These are phyloP conservation scores for Termitomyces sp. DNA, from an alignment of 768 basidiomycete species.

Conservation along the genomic window DNA sequence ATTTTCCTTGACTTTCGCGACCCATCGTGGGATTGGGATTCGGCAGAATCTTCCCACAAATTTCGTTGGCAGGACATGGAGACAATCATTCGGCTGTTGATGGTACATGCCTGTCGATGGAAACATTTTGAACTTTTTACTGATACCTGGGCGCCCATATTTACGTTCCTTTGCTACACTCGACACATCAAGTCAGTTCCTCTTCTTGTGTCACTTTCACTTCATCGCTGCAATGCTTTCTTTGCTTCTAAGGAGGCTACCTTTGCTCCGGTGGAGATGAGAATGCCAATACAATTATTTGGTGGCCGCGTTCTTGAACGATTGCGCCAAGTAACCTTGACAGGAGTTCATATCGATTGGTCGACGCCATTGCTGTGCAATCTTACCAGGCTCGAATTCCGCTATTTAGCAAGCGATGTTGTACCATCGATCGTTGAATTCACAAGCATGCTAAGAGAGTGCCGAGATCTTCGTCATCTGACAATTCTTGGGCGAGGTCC, in stretches of 20 bases:
- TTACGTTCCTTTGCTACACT: conserved; percentile 44
- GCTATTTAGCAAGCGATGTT: conserved; percentile 56
- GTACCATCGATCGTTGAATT: conserved; percentile 51
- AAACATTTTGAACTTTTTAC: conserved; percentile 45
- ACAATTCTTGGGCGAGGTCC: conserved; percentile 56
- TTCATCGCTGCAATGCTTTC: conserved; percentile 59
- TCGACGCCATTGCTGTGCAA: conserved; percentile 32
- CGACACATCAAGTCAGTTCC: conserved; percentile 30
- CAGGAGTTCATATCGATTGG: conserved; percentile 63
- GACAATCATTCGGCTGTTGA: conserved; percentile 39
- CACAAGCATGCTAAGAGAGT: conserved; percentile 35
- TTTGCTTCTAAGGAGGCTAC: conserved; percentile 40
- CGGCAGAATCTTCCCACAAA: conserved; percentile 39
- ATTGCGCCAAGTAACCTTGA: conserved; percentile 42
- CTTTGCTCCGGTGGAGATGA: conserved; percentile 42
- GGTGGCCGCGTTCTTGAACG: conserved; percentile 30
- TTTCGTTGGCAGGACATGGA: conserved; percentile 45
- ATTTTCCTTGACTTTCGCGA: conserved; percentile 59
- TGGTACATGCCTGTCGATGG: conserved; percentile 47
- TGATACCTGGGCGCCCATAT: conserved; percentile 61
- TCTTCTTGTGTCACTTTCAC: conserved; percentile 35
- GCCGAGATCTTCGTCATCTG: conserved; percentile 39
- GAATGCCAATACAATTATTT: conserved; percentile 42
- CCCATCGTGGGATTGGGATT: conserved; percentile 52
- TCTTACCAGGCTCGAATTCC: conserved; percentile 48